Conservation (phyloP, 257 asterid species). For the Solanum phureja region DNA sequence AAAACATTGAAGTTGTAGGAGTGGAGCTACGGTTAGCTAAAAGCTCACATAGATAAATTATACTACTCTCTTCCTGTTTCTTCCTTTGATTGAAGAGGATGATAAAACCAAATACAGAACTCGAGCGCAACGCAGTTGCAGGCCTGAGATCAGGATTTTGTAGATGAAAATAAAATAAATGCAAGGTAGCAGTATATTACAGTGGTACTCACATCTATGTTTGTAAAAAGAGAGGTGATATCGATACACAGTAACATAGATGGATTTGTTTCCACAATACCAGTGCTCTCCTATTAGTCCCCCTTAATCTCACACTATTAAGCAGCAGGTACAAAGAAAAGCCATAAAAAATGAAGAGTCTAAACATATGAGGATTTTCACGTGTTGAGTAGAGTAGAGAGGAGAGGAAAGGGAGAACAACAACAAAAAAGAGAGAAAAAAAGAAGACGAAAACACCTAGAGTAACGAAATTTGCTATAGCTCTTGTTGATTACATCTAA, state of each 20-base stretch:
- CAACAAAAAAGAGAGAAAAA: not conserved
- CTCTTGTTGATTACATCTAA: constrained; percentile 11
- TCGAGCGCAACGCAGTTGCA: not conserved
- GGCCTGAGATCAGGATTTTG: not conserved
- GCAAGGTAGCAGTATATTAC: not conserved
- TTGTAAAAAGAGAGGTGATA: not conserved
- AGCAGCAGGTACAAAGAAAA: not conserved
- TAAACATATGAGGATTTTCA: not conserved
- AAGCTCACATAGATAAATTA: not conserved
- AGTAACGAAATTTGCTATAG: not conserved
- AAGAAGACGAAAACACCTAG: not conserved
- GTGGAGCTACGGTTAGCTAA: not conserved
- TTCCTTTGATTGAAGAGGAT: not conserved
- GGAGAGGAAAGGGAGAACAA: not conserved
- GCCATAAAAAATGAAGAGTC: not conserved
- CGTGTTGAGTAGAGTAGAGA: not conserved
- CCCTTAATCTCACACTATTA: not conserved
- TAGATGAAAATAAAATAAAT: not conserved
- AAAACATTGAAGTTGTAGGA: not conserved
- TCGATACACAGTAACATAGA: not conserved
- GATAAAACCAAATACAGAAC: not conserved
- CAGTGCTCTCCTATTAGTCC: not conserved
- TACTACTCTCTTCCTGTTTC: not conserved
- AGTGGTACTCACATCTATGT: not conserved
- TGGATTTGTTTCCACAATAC: not conserved